A percentile compares a stretch with the other conserved stretches of the same genome.
Conservation (phyloP, 495 filamentous ascomycete species). For the Bryoglossum gracile region DNA sequence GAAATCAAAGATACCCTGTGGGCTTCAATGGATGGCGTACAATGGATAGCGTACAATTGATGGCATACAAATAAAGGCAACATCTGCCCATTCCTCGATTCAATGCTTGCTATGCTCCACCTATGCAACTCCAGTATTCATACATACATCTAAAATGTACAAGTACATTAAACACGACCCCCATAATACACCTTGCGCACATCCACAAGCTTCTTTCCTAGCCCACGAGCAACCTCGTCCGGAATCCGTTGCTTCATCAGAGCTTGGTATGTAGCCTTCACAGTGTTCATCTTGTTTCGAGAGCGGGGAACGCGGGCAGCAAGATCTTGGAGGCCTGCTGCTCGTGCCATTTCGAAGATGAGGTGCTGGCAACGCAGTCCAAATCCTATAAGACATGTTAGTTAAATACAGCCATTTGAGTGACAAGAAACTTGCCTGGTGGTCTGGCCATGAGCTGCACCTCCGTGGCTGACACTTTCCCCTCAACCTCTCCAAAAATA, state of each 20-base stretch:
- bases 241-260: conserved; percentile 76
- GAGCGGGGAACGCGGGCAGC: conserved; percentile 69
- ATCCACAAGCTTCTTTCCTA: conserved; percentile 93
- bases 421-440: conserved; percentile 85
- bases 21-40: conserved; percentile 2
- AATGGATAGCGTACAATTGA: conserved; percentile 14
- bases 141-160: conserved; percentile 9
- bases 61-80: too few relatives aligned
- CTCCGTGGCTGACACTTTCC: conserved; percentile 78
- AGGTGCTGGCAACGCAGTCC: conserved; percentile 82
- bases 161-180: conserved; percentile 37
- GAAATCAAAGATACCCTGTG: conserved; percentile 32
- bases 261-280: conserved; percentile 82
- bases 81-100: conserved; percentile 23
- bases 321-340: conserved; percentile 77
- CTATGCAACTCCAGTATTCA: conserved; percentile 22
- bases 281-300: conserved; percentile 91
- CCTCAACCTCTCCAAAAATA: conserved; percentile 76
- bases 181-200: conserved; percentile 96
- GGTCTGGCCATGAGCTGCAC: conserved; percentile 72
- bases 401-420: too few relatives aligned
- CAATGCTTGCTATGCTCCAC: conserved; percentile 27
- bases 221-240: conserved; percentile 75
- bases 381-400: conserved; percentile 57
- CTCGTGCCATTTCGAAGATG: conserved; percentile 86